phyloP scores from a whole-genome alignment of 345 rosid species.

The Fremontodendron californicum region DNA sequence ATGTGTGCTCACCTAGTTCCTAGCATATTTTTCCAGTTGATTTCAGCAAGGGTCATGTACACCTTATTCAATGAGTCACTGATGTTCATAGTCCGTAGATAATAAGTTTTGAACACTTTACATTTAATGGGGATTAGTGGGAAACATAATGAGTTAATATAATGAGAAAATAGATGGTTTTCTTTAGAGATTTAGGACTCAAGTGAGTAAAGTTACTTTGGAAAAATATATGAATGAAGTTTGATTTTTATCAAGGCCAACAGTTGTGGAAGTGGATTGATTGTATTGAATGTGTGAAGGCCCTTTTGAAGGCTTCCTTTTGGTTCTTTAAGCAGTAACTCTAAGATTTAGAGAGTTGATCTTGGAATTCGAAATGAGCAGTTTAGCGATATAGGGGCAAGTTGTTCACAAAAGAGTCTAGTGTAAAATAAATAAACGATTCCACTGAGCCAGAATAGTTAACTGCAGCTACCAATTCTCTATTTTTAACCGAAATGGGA shows the following conservation, averaged over 20 bases:
- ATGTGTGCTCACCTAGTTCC: background rate
- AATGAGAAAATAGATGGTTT: background rate
- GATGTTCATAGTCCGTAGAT: background rate
- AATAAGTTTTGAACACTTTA: background rate
- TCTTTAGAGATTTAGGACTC: background rate
- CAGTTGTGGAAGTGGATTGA: background rate
- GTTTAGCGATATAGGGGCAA: background rate
- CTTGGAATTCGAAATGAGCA: background rate
- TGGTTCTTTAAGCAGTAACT: background rate
- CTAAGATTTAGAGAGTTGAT: background rate
- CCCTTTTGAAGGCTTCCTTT: background rate
- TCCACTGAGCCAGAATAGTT: background rate
- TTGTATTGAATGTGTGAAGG: background rate
- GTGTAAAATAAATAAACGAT: background rate
- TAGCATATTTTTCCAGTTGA: background rate
- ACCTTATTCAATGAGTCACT: background rate
- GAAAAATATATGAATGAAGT: background rate
- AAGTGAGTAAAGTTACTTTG: background rate
- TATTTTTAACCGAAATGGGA: background rate
- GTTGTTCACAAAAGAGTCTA: background rate
- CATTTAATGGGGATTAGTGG: background rate
- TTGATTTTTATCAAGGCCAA: background rate
- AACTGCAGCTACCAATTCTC: background rate
- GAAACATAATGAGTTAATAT: background rate
- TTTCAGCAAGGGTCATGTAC: background rate